phyloP scores from a whole-genome alignment of 495 filamentous ascomycete species.

The Corynascus novoguineensis region DNA sequence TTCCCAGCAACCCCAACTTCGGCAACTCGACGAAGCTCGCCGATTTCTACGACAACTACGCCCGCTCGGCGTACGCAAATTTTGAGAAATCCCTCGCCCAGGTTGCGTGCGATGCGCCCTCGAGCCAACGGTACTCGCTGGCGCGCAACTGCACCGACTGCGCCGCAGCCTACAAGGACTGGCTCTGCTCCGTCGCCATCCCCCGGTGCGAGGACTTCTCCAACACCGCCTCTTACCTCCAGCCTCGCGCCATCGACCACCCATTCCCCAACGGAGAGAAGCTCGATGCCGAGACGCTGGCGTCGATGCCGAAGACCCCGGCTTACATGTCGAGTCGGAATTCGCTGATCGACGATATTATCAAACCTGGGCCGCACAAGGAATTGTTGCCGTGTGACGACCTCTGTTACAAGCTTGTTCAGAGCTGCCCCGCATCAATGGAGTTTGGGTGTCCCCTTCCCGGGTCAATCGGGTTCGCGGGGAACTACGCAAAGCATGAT shows the following conservation, averaged over 20 bases:
- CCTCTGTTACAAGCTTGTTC: conserved; percentile 76
- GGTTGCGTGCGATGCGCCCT: conserved; percentile 71
- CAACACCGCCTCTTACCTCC: conserved; percentile 48
- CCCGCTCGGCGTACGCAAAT: conserved; percentile 56
- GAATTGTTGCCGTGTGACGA: conserved; percentile 83
- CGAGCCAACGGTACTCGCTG: conserved; percentile 68
- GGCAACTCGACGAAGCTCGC: conserved; percentile 50
- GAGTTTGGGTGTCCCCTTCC: conserved; percentile 69
- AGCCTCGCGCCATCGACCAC: conserved; percentile 61
- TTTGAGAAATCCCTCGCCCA: conserved; percentile 79
- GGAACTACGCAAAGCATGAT: conserved; percentile 58
- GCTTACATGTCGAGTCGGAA: conserved; percentile 59
- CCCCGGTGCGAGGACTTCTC: conserved; percentile 84
- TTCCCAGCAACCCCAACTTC: conserved; percentile 67
- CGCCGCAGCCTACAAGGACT: conserved; percentile 73
- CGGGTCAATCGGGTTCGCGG: conserved; percentile 46
- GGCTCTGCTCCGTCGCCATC: conserved; percentile 91
- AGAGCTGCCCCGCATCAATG: conserved; percentile 74
- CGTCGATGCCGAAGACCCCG: conserved; percentile 14
- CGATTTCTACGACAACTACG: conserved; percentile 63
- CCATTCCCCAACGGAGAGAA: conserved; percentile 61
- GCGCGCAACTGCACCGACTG: conserved; percentile 71
- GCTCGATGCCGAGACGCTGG: conserved; percentile 31
- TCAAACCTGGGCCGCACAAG: conserved; percentile 86
- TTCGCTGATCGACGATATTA: conserved; percentile 58